Evolutionary conservation across 202 grass and related monocot genomes (phyloP).

Genomic region (Panicum virgatum): DNA sequence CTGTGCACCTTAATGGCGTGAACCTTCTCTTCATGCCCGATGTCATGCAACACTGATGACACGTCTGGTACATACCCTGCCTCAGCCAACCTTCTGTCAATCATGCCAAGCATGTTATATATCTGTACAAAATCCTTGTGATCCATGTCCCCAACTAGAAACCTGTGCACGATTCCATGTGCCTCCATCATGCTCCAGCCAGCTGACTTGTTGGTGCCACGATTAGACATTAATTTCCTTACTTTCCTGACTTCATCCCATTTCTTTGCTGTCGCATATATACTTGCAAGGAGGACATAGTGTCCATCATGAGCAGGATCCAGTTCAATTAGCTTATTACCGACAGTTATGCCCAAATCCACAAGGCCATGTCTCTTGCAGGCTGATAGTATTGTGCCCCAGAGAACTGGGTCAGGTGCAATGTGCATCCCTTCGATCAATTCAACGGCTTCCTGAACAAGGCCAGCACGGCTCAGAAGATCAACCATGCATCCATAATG

Average conservation of each 20-base stretch:
- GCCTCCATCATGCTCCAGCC: slow-evolving; percentile 80
- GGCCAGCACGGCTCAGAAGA: slow-evolving; percentile 61
- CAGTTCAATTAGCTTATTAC: slow-evolving; percentile 61
- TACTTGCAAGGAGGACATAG: slow-evolving; percentile 66
- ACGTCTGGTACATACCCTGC: slow-evolving; percentile 72
- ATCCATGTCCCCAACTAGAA: slow-evolving; percentile 69
- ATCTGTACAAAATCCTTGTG: slow-evolving; percentile 58
- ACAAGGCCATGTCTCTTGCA: slow-evolving; percentile 61
- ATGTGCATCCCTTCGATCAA: slow-evolving; percentile 64
- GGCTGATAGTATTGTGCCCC: slow-evolving; percentile 60
- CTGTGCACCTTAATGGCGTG: slow-evolving; percentile 71
- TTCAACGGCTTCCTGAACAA: slow-evolving; percentile 58
- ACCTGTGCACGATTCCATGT: slow-evolving; percentile 60
- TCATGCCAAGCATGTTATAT: slow-evolving; percentile 61
- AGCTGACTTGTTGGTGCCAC: slow-evolving; percentile 69
- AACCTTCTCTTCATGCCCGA: slow-evolving; percentile 71
- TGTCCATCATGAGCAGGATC: slow-evolving; percentile 66
- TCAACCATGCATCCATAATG: slow-evolving; percentile 75
- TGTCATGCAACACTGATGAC: slow-evolving; percentile 73
- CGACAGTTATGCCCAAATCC: slow-evolving; percentile 52
- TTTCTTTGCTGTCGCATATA: slow-evolving; percentile 65
- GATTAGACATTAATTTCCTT: slow-evolving; percentile 61
- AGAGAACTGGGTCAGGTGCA: slow-evolving; percentile 59
- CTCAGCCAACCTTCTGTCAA: slow-evolving; percentile 55
- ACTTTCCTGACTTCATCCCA: slow-evolving; percentile 65